These are phyloP conservation scores for Myriosclerotinia curreyana DNA, from an alignment of 2,329 filamentous ascomycete genomes.

Conservation along the genomic window DNA sequence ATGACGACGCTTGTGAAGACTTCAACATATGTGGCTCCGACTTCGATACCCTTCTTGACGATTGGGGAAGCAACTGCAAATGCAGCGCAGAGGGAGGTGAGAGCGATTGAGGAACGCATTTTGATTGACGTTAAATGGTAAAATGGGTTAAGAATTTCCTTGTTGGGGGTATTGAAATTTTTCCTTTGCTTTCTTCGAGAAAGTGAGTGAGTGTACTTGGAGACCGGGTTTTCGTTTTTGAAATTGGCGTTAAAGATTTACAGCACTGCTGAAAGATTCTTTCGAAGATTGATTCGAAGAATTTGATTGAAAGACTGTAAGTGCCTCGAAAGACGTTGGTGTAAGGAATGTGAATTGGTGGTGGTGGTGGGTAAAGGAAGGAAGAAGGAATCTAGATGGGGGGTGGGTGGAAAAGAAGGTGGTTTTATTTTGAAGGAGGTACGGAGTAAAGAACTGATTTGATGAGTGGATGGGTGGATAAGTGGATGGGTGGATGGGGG, in stretches of 20 bases:
- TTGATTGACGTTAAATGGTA: slow-evolving; percentile 30
- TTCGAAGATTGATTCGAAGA: slow-evolving; percentile 32
- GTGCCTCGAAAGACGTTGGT: slow-evolving; percentile 29
- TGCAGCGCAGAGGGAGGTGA: slow-evolving; percentile 40
- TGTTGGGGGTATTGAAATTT: slow-evolving; percentile 6
- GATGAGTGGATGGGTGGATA: slow-evolving; percentile 5
- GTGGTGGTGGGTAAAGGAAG: slow-evolving; percentile 10
- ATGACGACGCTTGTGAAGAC: slow-evolving; percentile 40
- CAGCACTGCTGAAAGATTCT: slow-evolving; percentile 37
- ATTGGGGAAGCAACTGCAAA: slow-evolving; percentile 41
- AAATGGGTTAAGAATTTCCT: slow-evolving; percentile 14
- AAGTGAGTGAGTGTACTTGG: slow-evolving; percentile 26
- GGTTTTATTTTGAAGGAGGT: slow-evolving; percentile 21
- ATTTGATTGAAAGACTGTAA: slow-evolving; percentile 31
- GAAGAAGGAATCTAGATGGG: background rate
- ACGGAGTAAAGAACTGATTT: slow-evolving; percentile 8
- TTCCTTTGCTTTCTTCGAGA: slow-evolving; percentile 32
- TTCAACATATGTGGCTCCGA: slow-evolving; percentile 25
- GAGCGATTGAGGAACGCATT: slow-evolving; percentile 44
- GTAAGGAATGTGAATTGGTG: slow-evolving; percentile 23
- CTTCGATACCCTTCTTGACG: slow-evolving; percentile 29
- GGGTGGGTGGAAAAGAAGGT: slow-evolving; percentile 14
- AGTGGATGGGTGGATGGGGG: slow-evolving; percentile 8
- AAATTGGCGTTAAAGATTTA: slow-evolving; percentile 27
- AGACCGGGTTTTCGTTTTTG: slow-evolving; percentile 19